Conservation (phyloP, 371 early-diverging fungal genomes). For the Mucor saturninus region DNA sequence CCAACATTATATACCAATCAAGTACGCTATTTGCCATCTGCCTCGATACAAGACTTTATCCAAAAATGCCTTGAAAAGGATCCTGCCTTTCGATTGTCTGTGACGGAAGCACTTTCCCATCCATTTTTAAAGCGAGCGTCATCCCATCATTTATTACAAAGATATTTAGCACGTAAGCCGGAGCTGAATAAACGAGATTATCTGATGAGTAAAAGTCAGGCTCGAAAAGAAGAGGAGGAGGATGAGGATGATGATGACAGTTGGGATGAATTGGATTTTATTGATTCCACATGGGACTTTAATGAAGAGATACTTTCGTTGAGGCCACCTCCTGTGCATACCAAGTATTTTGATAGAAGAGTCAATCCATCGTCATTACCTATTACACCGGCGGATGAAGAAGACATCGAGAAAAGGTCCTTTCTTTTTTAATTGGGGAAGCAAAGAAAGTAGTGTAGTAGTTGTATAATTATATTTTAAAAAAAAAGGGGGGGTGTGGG, state of each 20-base stretch:
- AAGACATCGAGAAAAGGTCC: not conserved
- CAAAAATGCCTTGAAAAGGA: conserved; percentile 61
- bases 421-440: not conserved
- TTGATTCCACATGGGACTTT: conserved; percentile 26
- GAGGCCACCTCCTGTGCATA: conserved; percentile 15
- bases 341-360: conserved; percentile 4
- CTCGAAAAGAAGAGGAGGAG: conserved; percentile 10
- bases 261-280: conserved; percentile 24
- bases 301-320: conserved; percentile 14
- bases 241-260: conserved; percentile 5
- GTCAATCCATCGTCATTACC: conserved; percentile 16
- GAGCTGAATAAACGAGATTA: conserved; percentile 20
- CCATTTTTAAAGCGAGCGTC: conserved; percentile 53
- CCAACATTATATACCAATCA: conserved; percentile 32
- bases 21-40: conserved; percentile 18
- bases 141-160: conserved; percentile 22
- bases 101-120: conserved; percentile 70
- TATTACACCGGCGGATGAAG: conserved; percentile 28
- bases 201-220: conserved; percentile 1
- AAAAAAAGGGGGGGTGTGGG: not conserved
- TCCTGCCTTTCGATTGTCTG: conserved; percentile 68
- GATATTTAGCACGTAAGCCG: conserved; percentile 24
- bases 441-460: conserved; percentile 6
- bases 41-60: conserved; percentile 38
- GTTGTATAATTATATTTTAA: conserved; percentile 17